These are phyloP conservation scores for Nyctanthes arbortristis DNA, from an alignment of 257 asterid genomes.

Conservation along the genomic window DNA sequence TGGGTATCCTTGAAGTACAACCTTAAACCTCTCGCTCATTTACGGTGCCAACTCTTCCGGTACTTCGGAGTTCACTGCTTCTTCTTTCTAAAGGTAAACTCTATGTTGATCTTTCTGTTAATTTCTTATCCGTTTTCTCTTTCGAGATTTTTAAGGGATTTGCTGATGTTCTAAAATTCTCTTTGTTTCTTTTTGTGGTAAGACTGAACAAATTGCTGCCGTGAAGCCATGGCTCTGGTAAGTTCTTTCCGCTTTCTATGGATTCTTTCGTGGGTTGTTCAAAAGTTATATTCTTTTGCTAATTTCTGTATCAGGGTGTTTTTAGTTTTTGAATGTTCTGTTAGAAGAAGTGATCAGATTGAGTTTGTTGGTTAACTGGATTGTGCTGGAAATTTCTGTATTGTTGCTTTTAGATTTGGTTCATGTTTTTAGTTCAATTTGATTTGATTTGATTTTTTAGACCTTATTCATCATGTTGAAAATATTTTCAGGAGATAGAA, in stretches of 20 bases:
- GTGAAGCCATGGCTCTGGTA: conserved; percentile 71
- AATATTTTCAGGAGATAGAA: not conserved
- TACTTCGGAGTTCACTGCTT: not conserved
- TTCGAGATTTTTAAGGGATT: not conserved
- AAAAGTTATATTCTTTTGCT: conserved; percentile 1
- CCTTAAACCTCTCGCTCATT: not conserved
- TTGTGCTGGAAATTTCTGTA: not conserved
- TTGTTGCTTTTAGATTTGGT: not conserved
- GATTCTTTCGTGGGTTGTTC: not conserved
- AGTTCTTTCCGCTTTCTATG: conserved; percentile 25
- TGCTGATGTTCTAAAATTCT: not conserved
- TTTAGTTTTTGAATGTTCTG: not conserved
- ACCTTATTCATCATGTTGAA: not conserved
- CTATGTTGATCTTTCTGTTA: too few relatives aligned
- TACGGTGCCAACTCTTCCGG: not conserved
- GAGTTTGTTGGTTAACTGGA: not conserved
- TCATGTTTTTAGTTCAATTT: not conserved
- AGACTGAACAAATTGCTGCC: conserved; percentile 16
- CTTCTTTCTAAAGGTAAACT: not conserved
- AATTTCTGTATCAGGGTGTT: not conserved
- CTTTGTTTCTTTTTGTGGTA: not conserved
- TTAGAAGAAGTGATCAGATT: not conserved
- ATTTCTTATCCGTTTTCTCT: not conserved
- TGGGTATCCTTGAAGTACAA: too few relatives aligned
- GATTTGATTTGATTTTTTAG: not conserved